Evolutionary conservation across 345 rosid genomes (phyloP).

Genomic region (Excoecaria agallocha): DNA sequence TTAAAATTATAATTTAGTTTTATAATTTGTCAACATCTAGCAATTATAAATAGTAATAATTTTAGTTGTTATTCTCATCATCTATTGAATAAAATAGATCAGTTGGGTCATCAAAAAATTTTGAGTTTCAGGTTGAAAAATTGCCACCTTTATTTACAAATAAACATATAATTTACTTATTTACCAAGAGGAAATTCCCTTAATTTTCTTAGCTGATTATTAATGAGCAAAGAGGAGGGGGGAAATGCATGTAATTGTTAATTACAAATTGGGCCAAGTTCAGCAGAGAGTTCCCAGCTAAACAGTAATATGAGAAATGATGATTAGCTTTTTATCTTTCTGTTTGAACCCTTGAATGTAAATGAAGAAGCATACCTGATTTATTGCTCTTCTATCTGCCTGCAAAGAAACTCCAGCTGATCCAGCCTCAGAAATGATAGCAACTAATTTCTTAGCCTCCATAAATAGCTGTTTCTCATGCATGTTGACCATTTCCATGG

Average conservation of each 20-base stretch:
- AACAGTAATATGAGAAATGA: not conserved
- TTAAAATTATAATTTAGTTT: no score
- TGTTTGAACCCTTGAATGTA: not conserved
- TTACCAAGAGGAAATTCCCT: not conserved
- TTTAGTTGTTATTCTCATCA: not conserved
- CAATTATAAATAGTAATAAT: not conserved
- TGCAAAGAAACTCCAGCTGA: constrained; percentile 99
- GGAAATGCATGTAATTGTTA: no score
- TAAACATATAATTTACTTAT: not conserved
- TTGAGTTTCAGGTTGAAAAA: not conserved
- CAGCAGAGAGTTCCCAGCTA: not conserved
- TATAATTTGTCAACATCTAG: not conserved
- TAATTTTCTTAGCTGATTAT: not conserved
- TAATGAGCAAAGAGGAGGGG: not conserved
- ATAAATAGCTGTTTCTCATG: constrained; percentile 95
- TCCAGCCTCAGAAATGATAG: constrained; percentile 98
- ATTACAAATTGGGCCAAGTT: not conserved
- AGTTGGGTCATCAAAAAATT: no score
- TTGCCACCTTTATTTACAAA: not conserved
- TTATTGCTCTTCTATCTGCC: constrained; percentile 90
- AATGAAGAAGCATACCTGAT: constrained; percentile 57
- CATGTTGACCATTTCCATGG: constrained; percentile 99
- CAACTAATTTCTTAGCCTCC: constrained; percentile 93
- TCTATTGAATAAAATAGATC: not conserved
- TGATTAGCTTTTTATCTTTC: no score